Base-by-base conservation (phyloP, 768 basidiomycete genomes). In the Termitomyces sp. region DNA sequence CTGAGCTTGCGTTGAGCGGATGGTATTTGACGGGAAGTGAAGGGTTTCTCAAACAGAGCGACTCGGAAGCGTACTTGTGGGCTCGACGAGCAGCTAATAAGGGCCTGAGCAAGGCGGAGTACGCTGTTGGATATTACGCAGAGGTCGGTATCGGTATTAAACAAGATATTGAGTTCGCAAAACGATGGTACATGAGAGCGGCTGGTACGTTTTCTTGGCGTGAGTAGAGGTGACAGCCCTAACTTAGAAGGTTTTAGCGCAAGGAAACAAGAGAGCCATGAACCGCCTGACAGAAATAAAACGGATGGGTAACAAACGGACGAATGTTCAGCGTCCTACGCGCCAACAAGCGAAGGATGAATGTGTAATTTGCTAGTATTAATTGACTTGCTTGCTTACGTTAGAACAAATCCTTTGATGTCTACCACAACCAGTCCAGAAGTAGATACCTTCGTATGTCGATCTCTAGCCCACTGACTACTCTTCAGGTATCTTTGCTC, bases 251-350 rank as follows among this genome's bases (percentile, higher is more conserved):
- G 51, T 38, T 51, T 2, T 65, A 97, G 95, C 93, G 3, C 96
- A 98, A 83, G 92, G 92, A n/a, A 96, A 98, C 74, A 95, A 94
- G 72, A 87, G 95, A 38, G 96, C 96, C 5, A 98, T 97, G 94
- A 90, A 84, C 62, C 84, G 96, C 33, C 73, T 98, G 67, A 96
- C 95, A 28, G 95, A 98, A 72, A 88, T 98, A 80, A 97, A 97
- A 71, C 86, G 92, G 33, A 81, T 85, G 75, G 90, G 92, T 11
- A 86, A 85, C 70, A 92, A 89, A 71, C 82, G 88, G 62, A 78
- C 79, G 47, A 87, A 89, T 62, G 80, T 86, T 52, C 85, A 86
- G 18, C 84, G 95, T 60, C 94, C 96, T 36, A 98, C 96, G 20
- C 82, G 96, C 57, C 89, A 95, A 68, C 85, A 98, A 67, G 94